Conservation (phyloP, 177 flowering plant species). For the Vitis hybrid region DNA sequence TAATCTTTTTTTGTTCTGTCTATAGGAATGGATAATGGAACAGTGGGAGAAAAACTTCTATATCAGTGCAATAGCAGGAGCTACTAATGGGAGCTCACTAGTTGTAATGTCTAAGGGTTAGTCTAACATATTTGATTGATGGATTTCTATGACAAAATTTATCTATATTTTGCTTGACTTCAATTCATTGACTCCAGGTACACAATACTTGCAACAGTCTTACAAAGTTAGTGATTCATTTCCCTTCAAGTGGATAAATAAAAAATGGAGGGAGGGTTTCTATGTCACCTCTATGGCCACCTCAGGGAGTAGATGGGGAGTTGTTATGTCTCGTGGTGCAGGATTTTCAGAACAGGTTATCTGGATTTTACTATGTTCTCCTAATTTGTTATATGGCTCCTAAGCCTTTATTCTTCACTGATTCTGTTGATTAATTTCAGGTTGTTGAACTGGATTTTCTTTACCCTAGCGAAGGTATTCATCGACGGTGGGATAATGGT, state of each 20-base stretch:
- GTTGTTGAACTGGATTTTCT: slow-evolving; percentile 48
- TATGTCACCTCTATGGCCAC: slow-evolving; percentile 78
- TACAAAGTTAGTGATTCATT: slow-evolving; percentile 74
- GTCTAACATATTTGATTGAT: not conserved
- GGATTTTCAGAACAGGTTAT: slow-evolving; percentile 64
- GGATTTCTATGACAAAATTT: not conserved
- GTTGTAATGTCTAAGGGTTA: slow-evolving; percentile 78
- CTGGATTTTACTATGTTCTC: not conserved
- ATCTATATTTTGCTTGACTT: not conserved
- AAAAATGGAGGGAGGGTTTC: slow-evolving; percentile 80
- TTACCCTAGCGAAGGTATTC: slow-evolving; percentile 48
- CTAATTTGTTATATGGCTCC: too few species aligned
- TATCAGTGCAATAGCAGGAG: slow-evolving; percentile 62
- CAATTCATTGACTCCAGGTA: slow-evolving; percentile 37
- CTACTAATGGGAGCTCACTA: slow-evolving; percentile 59
- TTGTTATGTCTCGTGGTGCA: slow-evolving; percentile 77
- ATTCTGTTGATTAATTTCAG: slow-evolving; percentile 13
- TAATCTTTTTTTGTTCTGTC: slow-evolving; percentile 4
- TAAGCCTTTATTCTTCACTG: too few species aligned
- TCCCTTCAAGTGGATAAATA: slow-evolving; percentile 77
- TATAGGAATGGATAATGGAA: slow-evolving; percentile 69
- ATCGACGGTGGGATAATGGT: slow-evolving; percentile 39
- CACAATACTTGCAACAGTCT: slow-evolving; percentile 62
- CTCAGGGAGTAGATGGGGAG: slow-evolving; percentile 64
- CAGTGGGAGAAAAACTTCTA: slow-evolving; percentile 60